These are phyloP conservation scores for Penicillium janthinellum DNA, from an alignment of 2,329 filamentous ascomycete genomes.

Conservation along the genomic window DNA sequence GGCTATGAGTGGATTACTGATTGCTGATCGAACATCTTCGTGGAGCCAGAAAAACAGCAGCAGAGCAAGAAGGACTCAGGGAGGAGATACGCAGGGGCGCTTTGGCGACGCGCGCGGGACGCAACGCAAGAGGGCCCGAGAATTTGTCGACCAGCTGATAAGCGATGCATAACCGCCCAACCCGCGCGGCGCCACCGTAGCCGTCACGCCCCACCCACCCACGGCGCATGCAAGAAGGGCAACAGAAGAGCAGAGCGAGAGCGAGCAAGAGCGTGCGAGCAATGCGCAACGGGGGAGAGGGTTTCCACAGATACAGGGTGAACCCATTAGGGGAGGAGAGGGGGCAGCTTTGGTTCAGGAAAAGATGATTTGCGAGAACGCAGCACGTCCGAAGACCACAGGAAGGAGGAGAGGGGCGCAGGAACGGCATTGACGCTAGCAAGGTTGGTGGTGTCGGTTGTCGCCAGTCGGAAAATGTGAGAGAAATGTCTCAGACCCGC, in stretches of 20 bases:
- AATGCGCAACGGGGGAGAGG: not conserved
- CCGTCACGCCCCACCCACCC: slow-evolving; percentile 3
- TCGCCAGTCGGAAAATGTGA: slow-evolving; percentile 22
- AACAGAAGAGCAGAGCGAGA: not conserved
- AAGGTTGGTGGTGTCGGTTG: not conserved
- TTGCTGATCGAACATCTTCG: not conserved
- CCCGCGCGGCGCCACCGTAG: slow-evolving; percentile 16
- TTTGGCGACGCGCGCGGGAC: not conserved
- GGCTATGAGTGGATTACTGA: too few species aligned
- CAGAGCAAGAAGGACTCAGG: not conserved
- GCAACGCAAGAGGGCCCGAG: not conserved
- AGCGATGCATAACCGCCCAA: slow-evolving; percentile 29
- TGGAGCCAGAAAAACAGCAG: not conserved
- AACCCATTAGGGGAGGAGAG: not conserved
- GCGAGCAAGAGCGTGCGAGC: not conserved
- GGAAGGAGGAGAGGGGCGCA: not conserved
- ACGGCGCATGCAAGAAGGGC: not conserved
- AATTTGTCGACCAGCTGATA: slow-evolving; percentile 17
- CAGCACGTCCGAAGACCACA: too few species aligned
- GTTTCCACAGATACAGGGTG: not conserved
- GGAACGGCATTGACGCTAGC: slow-evolving; percentile 2
- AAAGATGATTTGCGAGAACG: too few species aligned
- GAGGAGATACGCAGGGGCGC: not conserved
- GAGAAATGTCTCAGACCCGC: slow-evolving; percentile 30
- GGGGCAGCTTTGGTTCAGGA: not conserved